Evolutionary conservation across 805 yeast species (phyloP).

Genomic region (Starmerella floris): DNA sequence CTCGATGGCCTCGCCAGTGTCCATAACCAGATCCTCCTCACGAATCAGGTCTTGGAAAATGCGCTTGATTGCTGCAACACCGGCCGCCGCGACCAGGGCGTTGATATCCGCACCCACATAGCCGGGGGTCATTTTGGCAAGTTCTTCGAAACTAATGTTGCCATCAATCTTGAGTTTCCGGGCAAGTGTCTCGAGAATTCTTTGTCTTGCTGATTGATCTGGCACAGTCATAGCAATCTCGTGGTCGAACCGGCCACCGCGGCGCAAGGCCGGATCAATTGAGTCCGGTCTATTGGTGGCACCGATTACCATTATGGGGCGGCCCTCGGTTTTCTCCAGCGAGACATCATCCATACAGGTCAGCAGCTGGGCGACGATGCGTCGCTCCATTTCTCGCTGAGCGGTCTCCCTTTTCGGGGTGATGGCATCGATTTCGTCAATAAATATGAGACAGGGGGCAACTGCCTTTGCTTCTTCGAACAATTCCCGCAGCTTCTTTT

Average conservation of each 20-base stretch:
- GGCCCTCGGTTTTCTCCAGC: constrained; percentile 76
- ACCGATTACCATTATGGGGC: constrained; percentile 86
- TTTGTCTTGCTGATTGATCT: constrained; percentile 63
- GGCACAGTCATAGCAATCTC: constrained; percentile 95
- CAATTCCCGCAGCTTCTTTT: constrained; percentile 80
- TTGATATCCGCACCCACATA: constrained; percentile 95
- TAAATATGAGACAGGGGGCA: constrained; percentile 87
- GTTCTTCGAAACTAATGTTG: constrained; percentile 47
- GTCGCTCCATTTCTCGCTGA: constrained; percentile 92
- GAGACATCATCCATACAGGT: constrained; percentile 91
- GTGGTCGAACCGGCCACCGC: constrained; percentile 94
- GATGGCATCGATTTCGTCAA: constrained; percentile 95
- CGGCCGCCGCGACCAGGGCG: constrained; percentile 89
- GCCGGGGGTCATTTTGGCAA: constrained; percentile 93
- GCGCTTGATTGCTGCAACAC: constrained; percentile 83
- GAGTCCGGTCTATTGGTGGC: constrained; percentile 97
- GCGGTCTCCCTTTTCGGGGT: constrained; percentile 98
- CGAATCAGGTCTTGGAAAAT: constrained; percentile 46
- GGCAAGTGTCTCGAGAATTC: constrained; percentile 66
- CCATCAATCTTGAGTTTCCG: constrained; percentile 52
- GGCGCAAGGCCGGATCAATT: constrained; percentile 80
- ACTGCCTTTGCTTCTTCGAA: constrained; percentile 81
- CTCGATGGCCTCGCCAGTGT: constrained; percentile 1
- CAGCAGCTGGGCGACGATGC: constrained; percentile 89
- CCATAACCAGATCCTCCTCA: constrained; percentile 1